Conservation (phyloP, 345 rosid species). For the Toxicodendron radicans region DNA sequence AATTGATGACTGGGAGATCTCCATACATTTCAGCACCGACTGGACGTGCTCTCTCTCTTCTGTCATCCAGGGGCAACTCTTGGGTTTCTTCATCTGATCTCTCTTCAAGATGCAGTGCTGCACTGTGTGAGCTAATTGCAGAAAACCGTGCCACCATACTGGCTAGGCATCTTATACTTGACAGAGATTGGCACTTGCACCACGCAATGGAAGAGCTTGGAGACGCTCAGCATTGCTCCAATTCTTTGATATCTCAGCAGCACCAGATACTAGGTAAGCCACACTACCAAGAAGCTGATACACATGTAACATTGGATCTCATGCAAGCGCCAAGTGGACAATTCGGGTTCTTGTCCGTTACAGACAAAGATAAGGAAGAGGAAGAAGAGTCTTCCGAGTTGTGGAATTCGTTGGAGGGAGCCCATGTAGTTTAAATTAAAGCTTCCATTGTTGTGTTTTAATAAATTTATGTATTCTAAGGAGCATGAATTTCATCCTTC, state of each 20-base stretch:
- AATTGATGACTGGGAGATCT: slow-evolving; percentile 26
- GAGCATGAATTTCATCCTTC: too few relatives aligned
- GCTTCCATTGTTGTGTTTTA: not conserved
- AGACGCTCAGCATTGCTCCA: slow-evolving; percentile 17
- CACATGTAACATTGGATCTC: slow-evolving; percentile 48
- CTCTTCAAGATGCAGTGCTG: slow-evolving; percentile 51
- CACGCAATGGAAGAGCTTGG: slow-evolving; percentile 11
- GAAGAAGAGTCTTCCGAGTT: slow-evolving; percentile 37
- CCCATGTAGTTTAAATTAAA: slow-evolving; percentile 18
- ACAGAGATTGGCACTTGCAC: slow-evolving; percentile 27
- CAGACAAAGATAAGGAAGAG: slow-evolving; percentile 28
- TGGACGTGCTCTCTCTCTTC: slow-evolving; percentile 73
- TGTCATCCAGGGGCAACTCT: slow-evolving; percentile 45
- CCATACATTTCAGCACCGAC: slow-evolving; percentile 22
- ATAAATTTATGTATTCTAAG: not conserved
- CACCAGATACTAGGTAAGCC: slow-evolving; percentile 18
- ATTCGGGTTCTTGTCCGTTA: slow-evolving; percentile 33
- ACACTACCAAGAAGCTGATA: slow-evolving; percentile 22
- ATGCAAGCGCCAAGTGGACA: slow-evolving; percentile 47
- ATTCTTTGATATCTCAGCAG: slow-evolving; percentile 3
- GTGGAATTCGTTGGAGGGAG: slow-evolving; percentile 37
- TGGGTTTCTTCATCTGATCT: slow-evolving; percentile 48
- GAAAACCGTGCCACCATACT: slow-evolving; percentile 48
- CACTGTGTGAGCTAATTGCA: slow-evolving; percentile 46
- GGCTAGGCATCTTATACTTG: slow-evolving; percentile 36